Base-by-base conservation (phyloP, 176 grass and related monocot genomes). In the Pontederia crassipes region DNA sequence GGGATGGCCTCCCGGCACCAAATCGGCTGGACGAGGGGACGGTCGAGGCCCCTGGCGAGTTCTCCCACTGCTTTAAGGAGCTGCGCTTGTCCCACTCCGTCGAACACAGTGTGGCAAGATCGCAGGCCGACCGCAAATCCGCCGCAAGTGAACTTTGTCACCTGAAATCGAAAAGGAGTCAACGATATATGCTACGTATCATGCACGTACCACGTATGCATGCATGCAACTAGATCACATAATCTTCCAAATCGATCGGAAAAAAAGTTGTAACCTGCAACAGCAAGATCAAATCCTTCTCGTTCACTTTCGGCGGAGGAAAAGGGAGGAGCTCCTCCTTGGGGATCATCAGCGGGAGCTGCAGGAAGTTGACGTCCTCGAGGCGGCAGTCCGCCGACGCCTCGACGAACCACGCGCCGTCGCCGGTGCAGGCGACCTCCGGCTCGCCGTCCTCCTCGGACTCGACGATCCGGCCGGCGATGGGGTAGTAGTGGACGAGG, bases 321-420 rank as follows among this genome's bases (percentile, higher is more conserved):
- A 70, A 77, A 28, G 90, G 85, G 58, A 95, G 65, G 1, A 95
- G 68, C 50, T 89, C 74, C 58, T 78, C 71, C 63, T 86, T 86
- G 17, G 85, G 79, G 67, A 95, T 85, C 69, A 85, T 77, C 47
- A 89, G 82, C 1, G 85, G 85, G 52, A 80, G 83, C 77, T 95
- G 82, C 17, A 95, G 82, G 62, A 70, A 32, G 63, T 89, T 86
- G 10, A 95, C 90, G 67, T 95, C 86, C 27, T 72, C 68, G 15
- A 95, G 85, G 32, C 76, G 17, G 59, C 80, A 95, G 58, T 82
- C 81, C 47, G 86, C 74, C 0, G 70, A 54, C 28, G 86, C 90
- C 85, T 84, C 82, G 60, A 89, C 72, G 73, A 86, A 89, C 90
- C 90, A 90, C 2, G 80, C 91, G 62, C 91, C 91, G 28, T 95